These are phyloP conservation scores for Entomortierella beljakovae DNA, from an alignment of 192 early-diverging fungal genomes.

Conservation along the genomic window DNA sequence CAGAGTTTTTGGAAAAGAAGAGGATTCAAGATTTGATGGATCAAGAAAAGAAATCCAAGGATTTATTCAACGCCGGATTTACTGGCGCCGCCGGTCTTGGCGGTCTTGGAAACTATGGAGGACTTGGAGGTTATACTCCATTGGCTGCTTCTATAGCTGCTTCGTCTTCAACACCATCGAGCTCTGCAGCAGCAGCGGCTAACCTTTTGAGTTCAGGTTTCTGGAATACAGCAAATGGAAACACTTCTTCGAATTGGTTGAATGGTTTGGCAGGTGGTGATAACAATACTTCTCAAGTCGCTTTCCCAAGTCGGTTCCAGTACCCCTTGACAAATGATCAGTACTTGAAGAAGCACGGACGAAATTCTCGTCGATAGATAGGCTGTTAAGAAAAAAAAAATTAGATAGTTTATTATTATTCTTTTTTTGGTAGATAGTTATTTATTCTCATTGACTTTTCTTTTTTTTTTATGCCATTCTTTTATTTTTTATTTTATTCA, in stretches of 20 bases:
- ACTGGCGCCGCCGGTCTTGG: no score
- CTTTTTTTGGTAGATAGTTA: not conserved
- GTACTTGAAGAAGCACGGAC: constrained; percentile 13
- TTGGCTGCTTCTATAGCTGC: not conserved
- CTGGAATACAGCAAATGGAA: not conserved
- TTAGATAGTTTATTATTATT: not conserved
- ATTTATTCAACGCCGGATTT: constrained; percentile 28
- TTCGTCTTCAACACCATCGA: not conserved
- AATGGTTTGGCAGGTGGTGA: not conserved
- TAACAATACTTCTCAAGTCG: not conserved
- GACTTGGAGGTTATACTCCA: not conserved
- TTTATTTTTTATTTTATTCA: no score
- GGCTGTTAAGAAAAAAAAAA: no score
- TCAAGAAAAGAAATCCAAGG: constrained; percentile 36
- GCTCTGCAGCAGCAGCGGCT: not conserved
- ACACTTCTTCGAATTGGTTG: not conserved
- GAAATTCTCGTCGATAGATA: not conserved
- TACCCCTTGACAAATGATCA: constrained; percentile 21
- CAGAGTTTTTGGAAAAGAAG: constrained; percentile 27
- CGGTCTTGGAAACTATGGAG: no score
- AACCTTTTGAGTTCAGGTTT: not conserved
- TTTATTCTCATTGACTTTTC: no score
- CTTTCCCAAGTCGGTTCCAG: constrained; percentile 25
- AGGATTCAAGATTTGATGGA: constrained; percentile 22
- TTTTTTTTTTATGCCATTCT: no score